Evolutionary conservation across 2,329 filamentous ascomycete species (phyloP).

Genomic region (Trichoderma koningii): DNA sequence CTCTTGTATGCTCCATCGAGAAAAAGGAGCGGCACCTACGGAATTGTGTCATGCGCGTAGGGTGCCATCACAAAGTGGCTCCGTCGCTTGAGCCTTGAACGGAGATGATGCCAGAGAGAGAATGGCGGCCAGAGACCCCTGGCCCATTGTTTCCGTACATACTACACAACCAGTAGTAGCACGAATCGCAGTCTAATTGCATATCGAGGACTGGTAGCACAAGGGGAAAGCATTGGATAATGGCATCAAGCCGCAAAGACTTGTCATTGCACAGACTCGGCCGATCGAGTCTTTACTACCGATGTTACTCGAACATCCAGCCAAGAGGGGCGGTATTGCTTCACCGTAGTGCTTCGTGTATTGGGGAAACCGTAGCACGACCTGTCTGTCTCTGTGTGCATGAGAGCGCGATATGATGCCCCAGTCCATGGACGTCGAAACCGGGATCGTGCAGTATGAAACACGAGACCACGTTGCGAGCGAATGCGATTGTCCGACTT

Average conservation of each 20-base stretch:
- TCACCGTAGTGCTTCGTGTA: background rate
- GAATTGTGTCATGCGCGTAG: background rate
- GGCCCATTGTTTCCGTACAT: background rate
- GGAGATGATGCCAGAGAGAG: slow-evolving; percentile 16
- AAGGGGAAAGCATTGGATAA: background rate
- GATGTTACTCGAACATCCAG: slow-evolving; percentile 2
- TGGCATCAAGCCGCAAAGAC: background rate
- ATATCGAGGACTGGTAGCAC: background rate
- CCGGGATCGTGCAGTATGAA: slow-evolving; percentile 19
- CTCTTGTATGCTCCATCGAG: background rate
- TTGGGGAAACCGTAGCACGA: background rate
- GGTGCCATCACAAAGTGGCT: slow-evolving; percentile 1
- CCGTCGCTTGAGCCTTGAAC: background rate
- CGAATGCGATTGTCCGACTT: background rate
- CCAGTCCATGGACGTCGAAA: slow-evolving; percentile 12
- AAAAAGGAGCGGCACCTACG: background rate
- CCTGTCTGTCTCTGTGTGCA: background rate
- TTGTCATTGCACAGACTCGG: slow-evolving; percentile 9
- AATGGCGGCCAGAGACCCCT: background rate
- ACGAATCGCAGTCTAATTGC: background rate
- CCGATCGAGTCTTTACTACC: slow-evolving; percentile 13
- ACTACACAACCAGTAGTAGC: background rate
- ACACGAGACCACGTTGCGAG: slow-evolving; percentile 15
- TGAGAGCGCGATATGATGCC: background rate
- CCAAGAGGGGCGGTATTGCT: background rate